Evolutionary conservation across 257 asterid genomes (phyloP).

Genomic region (Solanum phureja): DNA sequence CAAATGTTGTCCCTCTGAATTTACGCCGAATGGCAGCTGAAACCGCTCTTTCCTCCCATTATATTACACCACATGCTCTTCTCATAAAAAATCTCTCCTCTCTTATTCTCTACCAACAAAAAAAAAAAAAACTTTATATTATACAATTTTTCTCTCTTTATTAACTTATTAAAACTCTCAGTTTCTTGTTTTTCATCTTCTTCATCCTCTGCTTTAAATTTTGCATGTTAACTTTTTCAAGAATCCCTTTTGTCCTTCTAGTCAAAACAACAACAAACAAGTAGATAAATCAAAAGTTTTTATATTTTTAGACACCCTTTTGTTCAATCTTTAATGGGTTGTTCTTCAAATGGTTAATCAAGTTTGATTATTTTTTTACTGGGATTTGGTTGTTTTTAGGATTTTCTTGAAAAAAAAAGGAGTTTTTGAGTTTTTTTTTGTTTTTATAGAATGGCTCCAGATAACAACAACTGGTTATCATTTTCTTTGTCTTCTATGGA

Average conservation of each 20-base stretch:
- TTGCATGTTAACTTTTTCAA: neutral
- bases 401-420: neutral
- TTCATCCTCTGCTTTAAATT: neutral
- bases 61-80: constrained; percentile 66
- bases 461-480: constrained; percentile 69
- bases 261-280: neutral
- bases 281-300: neutral
- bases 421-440: neutral
- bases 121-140: neutral
- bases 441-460: constrained; percentile 49
- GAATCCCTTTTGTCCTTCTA: neutral
- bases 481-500: constrained; percentile 77
- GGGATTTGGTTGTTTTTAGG: neutral
- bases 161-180: constrained; percentile 5
- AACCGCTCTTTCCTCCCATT: constrained; percentile 74
- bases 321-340: neutral
- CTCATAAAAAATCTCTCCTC: neutral
- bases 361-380: neutral
- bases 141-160: constrained; percentile 4
- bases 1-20: constrained; percentile 35
- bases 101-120: constrained; percentile 3
- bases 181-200: neutral
- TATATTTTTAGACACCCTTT: neutral
- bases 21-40: constrained; percentile 84
- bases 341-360: neutral